Base-by-base conservation (phyloP, 805 yeast species). In the Ogataea dorogensis region DNA sequence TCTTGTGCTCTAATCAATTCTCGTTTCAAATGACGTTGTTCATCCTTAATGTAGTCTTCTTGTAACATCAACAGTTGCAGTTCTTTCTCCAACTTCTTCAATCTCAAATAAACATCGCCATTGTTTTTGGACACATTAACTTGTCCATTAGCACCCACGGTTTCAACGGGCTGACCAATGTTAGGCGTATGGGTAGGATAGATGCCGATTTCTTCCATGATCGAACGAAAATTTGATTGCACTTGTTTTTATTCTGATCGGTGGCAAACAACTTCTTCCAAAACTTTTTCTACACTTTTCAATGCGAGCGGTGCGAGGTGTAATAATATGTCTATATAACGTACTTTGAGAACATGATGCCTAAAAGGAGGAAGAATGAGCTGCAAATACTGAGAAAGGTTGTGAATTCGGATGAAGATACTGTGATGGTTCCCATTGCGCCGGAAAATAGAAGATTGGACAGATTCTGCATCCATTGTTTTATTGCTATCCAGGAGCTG, bases 11-110 rank as follows among this genome's bases (percentile, higher is more conserved):
- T 80, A 31, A 89, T 80, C 38, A 93, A 73, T 68, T 93, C 99
- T 48, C 97, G 76, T 56, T 87, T 89, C 61, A 93, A 72, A 65
- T 91, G 96, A 57, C 96, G 93, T 58, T 89, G 97, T 63, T 93
- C 99, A 61, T 93, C 98, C 58, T 94, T 93, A 59, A 93, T 88
- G 62, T 91, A 94, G 42, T 89, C 97, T 61, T 93, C 99, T 64
- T 93, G 98, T 47, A 93, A 70, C 42, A 75, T 66, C 44, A 93
- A 67, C 33, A 93, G 68, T 51, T 91, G 96, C 54, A 86, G 73
- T 58, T 91, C 96, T 49, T 89, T 87, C 59, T 94, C 95, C 46
- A 93, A 73, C 58, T 79, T 85, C 73, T 93, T 94, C 51, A 91
- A 71, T 50, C 75, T 83, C 49, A 86, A 66, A 64, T 93, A 93